Base-by-base conservation (phyloP, 345 rosid species). In the Draba incana region DNA sequence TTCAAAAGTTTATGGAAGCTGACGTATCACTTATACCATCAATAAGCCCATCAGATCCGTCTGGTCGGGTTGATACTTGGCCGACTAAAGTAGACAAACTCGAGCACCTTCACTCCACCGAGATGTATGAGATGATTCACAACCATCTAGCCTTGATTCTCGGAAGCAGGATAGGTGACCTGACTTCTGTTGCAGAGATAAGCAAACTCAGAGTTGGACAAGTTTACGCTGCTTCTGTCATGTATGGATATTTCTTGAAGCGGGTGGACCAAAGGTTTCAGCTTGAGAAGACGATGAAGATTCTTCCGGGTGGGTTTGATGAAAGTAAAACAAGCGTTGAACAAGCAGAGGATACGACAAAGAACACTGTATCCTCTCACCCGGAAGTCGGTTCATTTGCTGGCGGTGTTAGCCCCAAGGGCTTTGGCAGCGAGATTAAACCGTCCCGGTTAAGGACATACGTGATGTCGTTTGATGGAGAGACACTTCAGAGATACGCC, bases 141-240 rank as follows among this genome's bases (percentile, higher is more conserved):
- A 89, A 86, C 77, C 99, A 94, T 74, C 74, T 94, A 31, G 74
- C 98, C 46, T 78, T 92, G 3, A 92, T 94, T 58, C 77, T 94
- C 48, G 96, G 97, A 50, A 89, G 78, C 67, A 80, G 89, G n/a
- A 55, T 82, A 23, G 88, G 79, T 64, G 93, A 89, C 60, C 53
- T 78, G 37, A 54, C 74, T 2, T 72, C 89, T 8, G 83, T 89
- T 14, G 97, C 90, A 3, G 85, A 86, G 75, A 89, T 86, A 52
- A 89, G 89, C 84, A 94, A 91, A 67, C 85, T 88, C 71, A 79
- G 97, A 79, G 93, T 85, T 49, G 99, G 99, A 6, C 99, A 94
- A 81, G 96, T 94, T n/a, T 94, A 94, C 64, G 99, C 99, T 59
- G 99, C 99, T 5, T 92, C 99, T 1, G 97, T 88, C 46, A 89